A percentile compares a stretch with the other conserved stretches of the same genome.
phyloP scores from a whole-genome alignment of 2,329 filamentous ascomycete species.

The Colletotrichum phormii region DNA sequence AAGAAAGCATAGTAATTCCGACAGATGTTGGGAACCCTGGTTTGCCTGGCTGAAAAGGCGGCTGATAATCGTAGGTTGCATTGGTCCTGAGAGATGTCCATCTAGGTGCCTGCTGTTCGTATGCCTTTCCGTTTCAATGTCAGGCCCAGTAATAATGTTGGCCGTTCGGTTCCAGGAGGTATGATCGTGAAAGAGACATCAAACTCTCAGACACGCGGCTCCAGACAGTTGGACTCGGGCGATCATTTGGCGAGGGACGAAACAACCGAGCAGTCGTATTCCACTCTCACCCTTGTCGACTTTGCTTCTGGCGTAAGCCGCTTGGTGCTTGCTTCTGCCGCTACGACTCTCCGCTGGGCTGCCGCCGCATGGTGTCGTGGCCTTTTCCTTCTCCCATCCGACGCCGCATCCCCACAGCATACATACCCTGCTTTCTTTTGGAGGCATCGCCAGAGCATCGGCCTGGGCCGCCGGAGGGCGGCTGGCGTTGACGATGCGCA shows the following conservation, averaged over 20 bases:
- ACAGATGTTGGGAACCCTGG: too few species aligned
- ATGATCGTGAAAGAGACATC: neutral
- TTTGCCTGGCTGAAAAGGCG: neutral
- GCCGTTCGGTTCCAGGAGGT: neutral
- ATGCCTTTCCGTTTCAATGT: neutral
- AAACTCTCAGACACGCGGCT: neutral
- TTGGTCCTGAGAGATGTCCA: neutral
- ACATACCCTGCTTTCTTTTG: conserved; percentile 12
- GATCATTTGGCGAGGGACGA: conserved; percentile 3
- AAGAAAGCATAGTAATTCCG: neutral
- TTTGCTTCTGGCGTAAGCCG: conserved; percentile 14
- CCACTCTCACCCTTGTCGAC: neutral
- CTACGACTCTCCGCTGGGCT: neutral
- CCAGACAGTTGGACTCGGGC: conserved; percentile 3
- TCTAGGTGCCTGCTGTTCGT: neutral
- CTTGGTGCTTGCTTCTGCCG: conserved; percentile 7
- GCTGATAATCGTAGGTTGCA: neutral
- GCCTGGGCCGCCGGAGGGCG: conserved; percentile 9
- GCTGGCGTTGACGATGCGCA: neutral
- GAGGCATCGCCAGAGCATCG: conserved; percentile 25
- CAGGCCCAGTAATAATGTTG: neutral
- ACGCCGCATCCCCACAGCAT: conserved; percentile 11
- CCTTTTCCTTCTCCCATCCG: neutral
- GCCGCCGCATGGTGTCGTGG: conserved; percentile 12
- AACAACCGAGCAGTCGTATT: neutral